Conservation (phyloP, 352 stramenopile genomes). For the Blastocystis sp. region DNA sequence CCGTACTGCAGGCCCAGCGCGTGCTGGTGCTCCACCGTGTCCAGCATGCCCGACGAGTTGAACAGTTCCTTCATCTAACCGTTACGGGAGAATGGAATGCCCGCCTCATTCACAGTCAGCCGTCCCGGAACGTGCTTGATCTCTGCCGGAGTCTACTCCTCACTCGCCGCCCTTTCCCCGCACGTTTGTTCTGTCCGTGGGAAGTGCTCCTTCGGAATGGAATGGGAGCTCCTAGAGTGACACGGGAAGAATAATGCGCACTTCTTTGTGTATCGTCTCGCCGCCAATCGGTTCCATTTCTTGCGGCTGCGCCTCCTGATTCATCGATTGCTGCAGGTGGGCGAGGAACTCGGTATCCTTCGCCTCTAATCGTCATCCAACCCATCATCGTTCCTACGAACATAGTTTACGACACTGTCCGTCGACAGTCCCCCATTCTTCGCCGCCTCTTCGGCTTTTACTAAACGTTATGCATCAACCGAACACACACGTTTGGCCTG, state of each 20-base stretch:
- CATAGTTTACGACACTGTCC: background rate
- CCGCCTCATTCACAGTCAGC: conserved; percentile 30
- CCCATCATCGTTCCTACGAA: background rate
- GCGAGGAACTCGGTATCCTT: conserved; percentile 41
- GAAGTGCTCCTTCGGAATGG: conserved; percentile 24
- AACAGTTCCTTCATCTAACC: conserved; percentile 10
- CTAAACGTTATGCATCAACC: background rate
- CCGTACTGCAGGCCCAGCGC: background rate
- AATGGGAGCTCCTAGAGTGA: conserved; percentile 40
- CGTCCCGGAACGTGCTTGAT: background rate
- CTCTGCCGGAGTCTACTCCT: conserved; percentile 29
- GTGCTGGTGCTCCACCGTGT: background rate
- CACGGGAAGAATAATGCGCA: background rate
- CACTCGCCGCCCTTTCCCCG: background rate
- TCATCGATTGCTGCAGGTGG: background rate
- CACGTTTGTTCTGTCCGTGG: background rate
- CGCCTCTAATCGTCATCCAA: background rate
- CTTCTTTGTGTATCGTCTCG: conserved; percentile 15
- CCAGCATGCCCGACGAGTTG: background rate
- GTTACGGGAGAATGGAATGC: background rate
- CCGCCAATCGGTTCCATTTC: background rate
- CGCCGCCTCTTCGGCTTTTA: conserved; percentile 11
- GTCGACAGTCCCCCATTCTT: background rate
- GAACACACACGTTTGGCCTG: background rate
- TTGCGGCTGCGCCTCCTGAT: background rate